Percentiles rank a stretch among this genome's conserved stretches.
Conservation (phyloP, 1,284 basidiomycete genomes). For the Coniferiporia weirii region DNA sequence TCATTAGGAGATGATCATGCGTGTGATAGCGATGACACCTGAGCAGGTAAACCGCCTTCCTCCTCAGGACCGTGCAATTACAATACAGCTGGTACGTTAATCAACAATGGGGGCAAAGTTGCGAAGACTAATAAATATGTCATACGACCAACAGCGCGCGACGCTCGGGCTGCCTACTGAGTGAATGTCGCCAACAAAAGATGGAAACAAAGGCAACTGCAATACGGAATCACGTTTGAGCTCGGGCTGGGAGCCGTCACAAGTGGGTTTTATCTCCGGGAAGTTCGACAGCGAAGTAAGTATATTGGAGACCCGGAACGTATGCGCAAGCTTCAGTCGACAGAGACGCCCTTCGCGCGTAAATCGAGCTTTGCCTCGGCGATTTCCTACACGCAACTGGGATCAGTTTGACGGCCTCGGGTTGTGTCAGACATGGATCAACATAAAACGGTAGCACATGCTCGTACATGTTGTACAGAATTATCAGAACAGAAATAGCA, state of each 20-base stretch:
- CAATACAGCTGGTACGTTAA: constrained; percentile 15
- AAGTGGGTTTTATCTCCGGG: background rate
- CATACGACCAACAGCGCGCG: constrained; percentile 7
- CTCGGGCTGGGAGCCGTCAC: background rate
- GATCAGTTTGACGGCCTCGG: constrained; percentile 7
- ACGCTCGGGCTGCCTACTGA: constrained; percentile 15
- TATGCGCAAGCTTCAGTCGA: constrained; percentile 33
- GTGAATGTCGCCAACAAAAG: background rate
- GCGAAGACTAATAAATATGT: background rate
- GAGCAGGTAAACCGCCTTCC: constrained; percentile 15
- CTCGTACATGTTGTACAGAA: background rate
- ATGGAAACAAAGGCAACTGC: background rate
- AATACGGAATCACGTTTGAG: background rate
- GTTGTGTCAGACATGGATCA: background rate
- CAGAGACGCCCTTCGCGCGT: constrained; percentile 42
- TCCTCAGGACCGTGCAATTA: constrained; percentile 16
- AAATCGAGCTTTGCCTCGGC: constrained; percentile 46
- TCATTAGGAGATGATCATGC: constrained; percentile 18
- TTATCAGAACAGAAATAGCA: background rate
- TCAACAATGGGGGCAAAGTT: background rate
- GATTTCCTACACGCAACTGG: constrained; percentile 32
- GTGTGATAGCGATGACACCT: constrained; percentile 17
- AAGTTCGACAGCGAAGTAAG: background rate
- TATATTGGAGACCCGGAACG: background rate
- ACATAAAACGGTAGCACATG: background rate